A percentile compares a stretch with the other conserved stretches of the same genome.
These are phyloP conservation scores for Endothia cerciana DNA, from an alignment of 2,329 filamentous ascomycete species.

Conservation along the genomic window DNA sequence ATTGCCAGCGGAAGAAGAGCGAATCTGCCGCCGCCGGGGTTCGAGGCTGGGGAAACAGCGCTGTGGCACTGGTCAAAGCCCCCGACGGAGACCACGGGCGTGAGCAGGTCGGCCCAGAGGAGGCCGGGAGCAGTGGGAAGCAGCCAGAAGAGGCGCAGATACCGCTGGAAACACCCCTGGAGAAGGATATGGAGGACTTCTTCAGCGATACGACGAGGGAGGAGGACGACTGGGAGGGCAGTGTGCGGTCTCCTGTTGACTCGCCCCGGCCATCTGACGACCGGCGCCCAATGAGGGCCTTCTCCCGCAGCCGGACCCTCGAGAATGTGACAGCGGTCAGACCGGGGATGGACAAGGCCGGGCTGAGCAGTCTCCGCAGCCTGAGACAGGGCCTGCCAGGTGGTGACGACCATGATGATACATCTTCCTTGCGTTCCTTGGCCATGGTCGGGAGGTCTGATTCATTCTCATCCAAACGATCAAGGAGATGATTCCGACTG, in stretches of 20 bases:
- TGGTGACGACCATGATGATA: constrained; percentile 26
- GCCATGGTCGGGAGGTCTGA: constrained; percentile 28
- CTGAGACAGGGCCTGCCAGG: constrained; percentile 22
- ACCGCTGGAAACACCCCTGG: constrained; percentile 6
- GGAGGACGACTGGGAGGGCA: constrained; percentile 23
- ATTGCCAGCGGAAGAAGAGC: constrained; percentile 35
- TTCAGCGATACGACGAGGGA: constrained; percentile 18
- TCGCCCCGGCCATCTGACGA: constrained; percentile 15
- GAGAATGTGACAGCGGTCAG: constrained; percentile 19
- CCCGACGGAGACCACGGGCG: background rate
- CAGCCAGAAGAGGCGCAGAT: constrained; percentile 3
- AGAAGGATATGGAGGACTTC: constrained; percentile 21
- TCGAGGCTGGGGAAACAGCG: constrained; percentile 28
- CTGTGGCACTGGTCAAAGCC: constrained; percentile 22
- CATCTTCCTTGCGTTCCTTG: constrained; percentile 23
- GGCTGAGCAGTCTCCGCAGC: constrained; percentile 24
- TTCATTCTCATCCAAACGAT: constrained; percentile 21
- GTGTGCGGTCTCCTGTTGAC: constrained; percentile 1
- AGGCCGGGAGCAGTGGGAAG: background rate
- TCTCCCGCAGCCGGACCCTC: constrained; percentile 14
- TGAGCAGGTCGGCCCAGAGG: background rate
- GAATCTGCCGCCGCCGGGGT: constrained; percentile 27
- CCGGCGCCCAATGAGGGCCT: constrained; percentile 7
- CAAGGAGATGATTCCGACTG: constrained; percentile 14
- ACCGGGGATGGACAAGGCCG: constrained; percentile 28